Base-by-base conservation (phyloP, 352 stramenopile genomes). In the Globisporangium emineosum region DNA sequence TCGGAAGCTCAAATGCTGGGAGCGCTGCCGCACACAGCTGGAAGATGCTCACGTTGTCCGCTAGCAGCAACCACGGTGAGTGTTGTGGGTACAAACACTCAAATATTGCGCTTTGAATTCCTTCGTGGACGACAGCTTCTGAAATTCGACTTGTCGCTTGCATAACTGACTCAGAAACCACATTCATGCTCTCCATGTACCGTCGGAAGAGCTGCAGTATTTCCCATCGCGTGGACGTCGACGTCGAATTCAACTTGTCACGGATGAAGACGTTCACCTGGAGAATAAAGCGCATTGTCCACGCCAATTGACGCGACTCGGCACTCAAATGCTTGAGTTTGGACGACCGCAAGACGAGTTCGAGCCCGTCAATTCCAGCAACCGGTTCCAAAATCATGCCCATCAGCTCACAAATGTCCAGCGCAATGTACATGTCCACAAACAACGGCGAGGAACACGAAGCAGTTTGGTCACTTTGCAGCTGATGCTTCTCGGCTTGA, bases 381-480 rank as follows among this genome's bases (percentile, higher is more conserved):
- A 70, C 75, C 17, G 68, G 61, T 17, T 77, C 66, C 47, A 82
- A 13, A 33, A 81, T 68, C 9, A 70, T 50, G 23, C 60, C 54
- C 78, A 85, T 81, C 53, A 87, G 72, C 43, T 79, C 62, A 17
- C 75, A 82, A 45, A 87, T 73, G 55, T 72, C 72, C 27, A 87
- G 23, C n/a, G 57, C 74, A 27, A 80, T 52, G 63, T 71, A 83
- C 47, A 87, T 66, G 56, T 87, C 40, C 49, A 51, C 61, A 7
- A 42, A 8, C 21, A 19, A 49, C 29, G 7, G 60, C 12, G 23
- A n/a, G 7, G 2, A 43, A 54, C 17, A 7, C 40, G 40, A 47
- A 12, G 6, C 15, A 8, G 17, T 47, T 47, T 9, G 40, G 1
- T 47, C 40, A 23, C 40, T 47, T 47, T 23, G 40, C 5, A 55